Evolutionary conservation across 352 stramenopile species (phyloP), one percentile per base, ranked within the genome.

Genomic region (Globisporangium camurandrum): DNA sequence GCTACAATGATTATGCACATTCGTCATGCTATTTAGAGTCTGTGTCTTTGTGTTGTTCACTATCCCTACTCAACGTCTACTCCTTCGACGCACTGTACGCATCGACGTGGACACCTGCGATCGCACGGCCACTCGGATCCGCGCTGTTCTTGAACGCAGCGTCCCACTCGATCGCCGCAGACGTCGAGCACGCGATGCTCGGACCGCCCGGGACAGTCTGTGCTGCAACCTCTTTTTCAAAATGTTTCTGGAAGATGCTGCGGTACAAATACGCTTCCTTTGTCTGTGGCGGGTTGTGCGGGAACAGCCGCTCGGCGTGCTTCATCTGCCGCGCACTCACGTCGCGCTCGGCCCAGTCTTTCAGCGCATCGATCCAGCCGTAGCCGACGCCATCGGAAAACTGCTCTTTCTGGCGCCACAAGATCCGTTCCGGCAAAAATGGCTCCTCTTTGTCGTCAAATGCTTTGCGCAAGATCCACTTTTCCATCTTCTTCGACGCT

Each of bases 371-470:
- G 57, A 99, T 98, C 97, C 97, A 99, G 52, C 94, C 94, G 67
- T 99, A 99, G 51, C 97, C 97, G 17, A 99, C 97, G 58, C 96
- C 97, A 62, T 99, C 97, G 78, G 91, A 98, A 63, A 99, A 99
- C 80, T 99, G 96, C 75, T 99, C 97, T 77, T 99, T 99, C 77
- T 99, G 96, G 60, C 97, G 91, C 96, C 96, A 99, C 54, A 99
- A 78, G 58, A 99, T 98, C 49, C 98, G 79, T 36, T 96, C 61
- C 6, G 97, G 97, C 54, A 99, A 71, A 74, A 99, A 99, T 30
- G 95, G 95, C 57, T 99, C 72, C 59, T 98, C 95, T 23, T 91
- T 84, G 48, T 96, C 97, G 67, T 99, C 83, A 61, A 99, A 99
- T 7, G 96, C 96, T 73, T 99, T 98, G 53, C 97, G 85, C 71